Base-by-base conservation (phyloP, 163 green algal species). In the Trebouxia gelatinosa region DNA sequence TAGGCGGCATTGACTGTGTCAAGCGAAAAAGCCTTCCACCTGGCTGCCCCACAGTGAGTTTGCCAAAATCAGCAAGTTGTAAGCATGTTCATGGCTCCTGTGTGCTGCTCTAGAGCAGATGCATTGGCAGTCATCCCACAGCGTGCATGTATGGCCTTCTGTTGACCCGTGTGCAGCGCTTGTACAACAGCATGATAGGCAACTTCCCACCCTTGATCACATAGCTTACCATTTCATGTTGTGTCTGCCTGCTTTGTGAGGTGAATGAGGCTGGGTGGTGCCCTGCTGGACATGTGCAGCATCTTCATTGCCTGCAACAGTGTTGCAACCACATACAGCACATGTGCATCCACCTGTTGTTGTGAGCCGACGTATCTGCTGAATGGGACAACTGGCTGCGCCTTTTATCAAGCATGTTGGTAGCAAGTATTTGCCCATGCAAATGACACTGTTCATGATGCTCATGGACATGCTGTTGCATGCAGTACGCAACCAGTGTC, bases 401-500 rank as follows among this genome's bases (percentile, higher is more conserved):
- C 57, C 9, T 13, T 54, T 54, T 54, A 13, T 54, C 43, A 54
- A 23, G 43, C 43, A 54, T 23, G 43, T 54, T 54, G 43, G 9
- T 9, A 54, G 17, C 57, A 13, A 29, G 6, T 32, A 13, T 32
- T 32, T 17, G 13, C 17, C 17, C 11, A 32, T 57, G 16, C 23
- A 48, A 23, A 48, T 1, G 2, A 17, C 1, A 1, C 16, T 26
- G 54, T 61, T 17, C 26, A 11, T 70, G 11, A 77, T n/a, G n/a
- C 19, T 35, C 26, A 35, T 77, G 40, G 68, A 39, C 40, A 16
- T 77, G 13, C 16, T 39, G 46, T 35, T 70, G 59, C n/a, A 35
- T 59, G 32, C 54, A 82, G 43, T 85, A 86, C 72, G 86, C 81
- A 2, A 84, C 58, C 34, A 85, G 74, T 39, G 70, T 92, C 6